phyloP scores from a whole-genome alignment of 1,284 basidiomycete species.

The Neonothopanus nambi region DNA sequence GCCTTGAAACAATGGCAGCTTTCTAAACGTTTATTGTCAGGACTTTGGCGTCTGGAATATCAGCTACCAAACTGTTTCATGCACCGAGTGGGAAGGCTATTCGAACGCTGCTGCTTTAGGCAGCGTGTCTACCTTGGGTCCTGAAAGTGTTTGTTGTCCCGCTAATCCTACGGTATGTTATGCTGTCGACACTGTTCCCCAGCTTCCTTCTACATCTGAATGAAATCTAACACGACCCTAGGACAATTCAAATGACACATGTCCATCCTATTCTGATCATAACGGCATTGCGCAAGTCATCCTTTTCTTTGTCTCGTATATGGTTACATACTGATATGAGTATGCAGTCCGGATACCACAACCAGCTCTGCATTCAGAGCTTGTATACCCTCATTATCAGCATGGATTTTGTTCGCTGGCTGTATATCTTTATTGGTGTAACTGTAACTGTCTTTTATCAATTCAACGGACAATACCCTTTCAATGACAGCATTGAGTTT shows the following conservation, averaged over 20 bases:
- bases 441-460: background rate
- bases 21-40: conserved; percentile 31
- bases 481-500: too few species aligned
- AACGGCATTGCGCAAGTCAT: conserved; percentile 67
- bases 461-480: too few species aligned
- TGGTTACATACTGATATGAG: background rate
- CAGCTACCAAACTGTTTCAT: conserved; percentile 62
- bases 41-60: conserved; percentile 86
- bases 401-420: conserved; percentile 1
- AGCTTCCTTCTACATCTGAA: conserved; percentile 3
- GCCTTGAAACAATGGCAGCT: conserved; percentile 8
- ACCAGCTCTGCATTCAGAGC: conserved; percentile 28
- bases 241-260: conserved; percentile 54
- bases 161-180: conserved; percentile 56
- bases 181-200: too few species aligned
- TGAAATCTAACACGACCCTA: conserved; percentile 24
- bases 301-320: background rate
- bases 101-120: conserved; percentile 63
- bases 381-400: conserved; percentile 7
- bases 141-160: conserved; percentile 65
- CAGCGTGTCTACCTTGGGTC: conserved; percentile 54
- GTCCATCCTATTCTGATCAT: conserved; percentile 71
- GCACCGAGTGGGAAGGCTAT: conserved; percentile 62
- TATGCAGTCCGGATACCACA: conserved; percentile 43
- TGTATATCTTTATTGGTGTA: conserved; percentile 6